Conservation (phyloP, 108 stramenopile genomes). For the Cylindrotheca closterium region DNA sequence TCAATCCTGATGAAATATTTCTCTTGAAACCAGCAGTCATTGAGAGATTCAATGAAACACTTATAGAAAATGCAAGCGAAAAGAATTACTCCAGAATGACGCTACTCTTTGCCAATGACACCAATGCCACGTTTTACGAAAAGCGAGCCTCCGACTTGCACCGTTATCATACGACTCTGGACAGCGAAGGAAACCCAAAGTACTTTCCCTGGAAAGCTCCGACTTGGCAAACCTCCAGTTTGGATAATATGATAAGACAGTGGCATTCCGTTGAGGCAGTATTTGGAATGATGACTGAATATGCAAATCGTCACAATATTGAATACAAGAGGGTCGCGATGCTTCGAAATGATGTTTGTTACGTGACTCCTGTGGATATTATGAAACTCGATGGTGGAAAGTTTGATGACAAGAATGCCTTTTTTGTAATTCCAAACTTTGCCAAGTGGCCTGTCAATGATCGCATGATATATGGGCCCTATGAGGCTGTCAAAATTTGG, state of each 20-base stretch:
- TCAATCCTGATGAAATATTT: slow-evolving; percentile 33
- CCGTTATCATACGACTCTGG: slow-evolving; percentile 10
- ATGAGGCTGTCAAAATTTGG: slow-evolving; percentile 41
- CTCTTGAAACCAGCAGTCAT: slow-evolving; percentile 29
- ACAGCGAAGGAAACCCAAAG: slow-evolving; percentile 7
- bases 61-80: not conserved
- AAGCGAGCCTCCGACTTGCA: slow-evolving; percentile 1
- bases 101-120: slow-evolving; percentile 18
- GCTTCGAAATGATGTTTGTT: slow-evolving; percentile 33
- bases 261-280: slow-evolving; percentile 26
- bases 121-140: slow-evolving; percentile 14
- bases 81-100: not conserved
- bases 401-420: slow-evolving; percentile 12
- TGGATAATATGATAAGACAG: slow-evolving; percentile 23
- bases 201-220: slow-evolving; percentile 14
- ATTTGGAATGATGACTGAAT: slow-evolving; percentile 12
- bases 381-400: not conserved
- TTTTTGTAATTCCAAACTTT: slow-evolving; percentile 37
- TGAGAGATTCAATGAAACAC: slow-evolving; percentile 3
- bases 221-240: not conserved
- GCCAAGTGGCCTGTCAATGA: slow-evolving; percentile 32
- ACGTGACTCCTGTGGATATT: slow-evolving; percentile 12
- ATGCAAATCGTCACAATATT: not conserved
- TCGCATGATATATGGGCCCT: no score
- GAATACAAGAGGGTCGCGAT: slow-evolving; percentile 27